Evolutionary conservation across 2,329 filamentous ascomycete genomes (phyloP).

Genomic region (Hortaea sp.): DNA sequence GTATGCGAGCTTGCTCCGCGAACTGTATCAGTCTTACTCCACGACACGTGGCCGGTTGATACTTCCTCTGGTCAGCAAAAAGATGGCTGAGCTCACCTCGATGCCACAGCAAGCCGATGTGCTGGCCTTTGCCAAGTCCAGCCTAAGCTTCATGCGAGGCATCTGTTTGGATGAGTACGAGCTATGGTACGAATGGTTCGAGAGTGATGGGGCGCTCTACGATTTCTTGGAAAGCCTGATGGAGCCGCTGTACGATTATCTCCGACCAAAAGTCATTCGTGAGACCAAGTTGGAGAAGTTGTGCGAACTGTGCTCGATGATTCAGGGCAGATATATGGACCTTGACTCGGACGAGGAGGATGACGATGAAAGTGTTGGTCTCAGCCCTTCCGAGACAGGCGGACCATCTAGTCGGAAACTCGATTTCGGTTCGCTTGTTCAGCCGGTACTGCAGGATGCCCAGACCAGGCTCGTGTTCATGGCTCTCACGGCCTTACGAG

Average conservation of each 20-base stretch:
- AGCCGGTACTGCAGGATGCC: constrained; percentile 56
- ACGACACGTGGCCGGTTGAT: constrained; percentile 49
- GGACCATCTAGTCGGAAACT: constrained; percentile 27
- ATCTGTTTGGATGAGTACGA: constrained; percentile 59
- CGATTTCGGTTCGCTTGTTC: constrained; percentile 53
- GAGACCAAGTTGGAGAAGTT: constrained; percentile 57
- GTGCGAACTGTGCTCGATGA: constrained; percentile 55
- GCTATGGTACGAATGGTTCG: constrained; percentile 57
- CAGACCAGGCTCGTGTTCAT: constrained; percentile 58
- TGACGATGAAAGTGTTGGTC: constrained; percentile 3
- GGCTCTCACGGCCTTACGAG: constrained; percentile 51
- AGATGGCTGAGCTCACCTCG: constrained; percentile 46
- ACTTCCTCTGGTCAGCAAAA: constrained; percentile 53
- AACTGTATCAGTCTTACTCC: constrained; percentile 54
- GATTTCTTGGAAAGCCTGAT: constrained; percentile 58
- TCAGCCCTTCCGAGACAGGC: constrained; percentile 11
- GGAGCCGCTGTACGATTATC: constrained; percentile 57
- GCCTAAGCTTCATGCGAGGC: constrained; percentile 55
- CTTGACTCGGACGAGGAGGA: constrained; percentile 38
- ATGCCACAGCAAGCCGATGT: constrained; percentile 53
- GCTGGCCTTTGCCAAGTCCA: constrained; percentile 53
- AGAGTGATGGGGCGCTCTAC: constrained; percentile 51
- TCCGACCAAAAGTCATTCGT: constrained; percentile 55
- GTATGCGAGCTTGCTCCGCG: constrained; percentile 56
- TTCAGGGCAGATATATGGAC: constrained; percentile 56